Conservation (phyloP, 164 flowering plant species). For the Vitis vinifera region ASM3070453v1 NC_081817.1:3951501-3952000, state of each 20-base stretch:
- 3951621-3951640: constrained; percentile 17
- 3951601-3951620: constrained; percentile 12
- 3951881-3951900: constrained; percentile 6
- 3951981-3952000: constrained; percentile 17
- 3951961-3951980: constrained; percentile 24
- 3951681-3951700: constrained; percentile 22
- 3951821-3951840: constrained; percentile 39
- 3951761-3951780: constrained; percentile 22
- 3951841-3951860: constrained; percentile 29
- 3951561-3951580: constrained; percentile 30
- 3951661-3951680: constrained; percentile 26
- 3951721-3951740: constrained; percentile 26
- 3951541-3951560: constrained; percentile 13
- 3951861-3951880: constrained; percentile 29
- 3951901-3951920: constrained; percentile 24
- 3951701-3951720: constrained; percentile 17
- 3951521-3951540: not conserved
- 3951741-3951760: constrained; percentile 28
- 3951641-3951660: constrained; percentile 30
- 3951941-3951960: constrained; percentile 31
- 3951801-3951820: constrained; percentile 14
- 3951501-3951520: not conserved
- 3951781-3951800: not conserved
- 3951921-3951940: constrained; percentile 31
- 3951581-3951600: constrained; percentile 25